Evolutionary conservation across 1,284 basidiomycete species (phyloP), one percentile per base, ranked within the genome.

Genomic region (Sanguinoderma infundibulare): DNA sequence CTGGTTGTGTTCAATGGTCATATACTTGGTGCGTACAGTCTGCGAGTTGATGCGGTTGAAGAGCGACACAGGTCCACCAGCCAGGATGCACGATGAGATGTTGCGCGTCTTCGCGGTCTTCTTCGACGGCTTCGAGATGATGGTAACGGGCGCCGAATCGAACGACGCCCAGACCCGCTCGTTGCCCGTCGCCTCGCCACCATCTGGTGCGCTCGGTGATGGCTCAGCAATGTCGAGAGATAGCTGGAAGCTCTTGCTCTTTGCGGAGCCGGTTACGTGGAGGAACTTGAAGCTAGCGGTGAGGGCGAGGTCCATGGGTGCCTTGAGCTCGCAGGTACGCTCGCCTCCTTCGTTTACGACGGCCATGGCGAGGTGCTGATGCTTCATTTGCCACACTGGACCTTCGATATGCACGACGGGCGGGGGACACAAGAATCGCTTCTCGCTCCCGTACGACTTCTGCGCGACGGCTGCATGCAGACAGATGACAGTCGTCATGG

Each of bases 41-140:
- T 98, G 96, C 14, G 93, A 94, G 77, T 98, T 96, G 82, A 98
- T 95, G 71, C 96, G 92, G 74, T 96, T 96, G 84, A 96, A 97
- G 53, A 98, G 84, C 59, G 94, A 95, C 53, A 98, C 93, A n/a
- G 94, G 90, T 22, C 94, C 93, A 42, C 92, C 91, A 28, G 89
- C 90, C 58, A 95, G 85, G 71, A 98, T 93, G 78, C 95, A 96
- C 17, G 92, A 95, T 10, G 92, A 89, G 71, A 96, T 92, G 73
- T 95, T 96, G 72, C 95, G 89, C 65, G 96, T 96, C 79, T 97
- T 97, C 61, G 94, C 94, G 1, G 95, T 97, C 83, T 97, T 97
- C 82, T 96, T 95, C 51, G 95, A 96, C 32, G 96, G 96, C 77
- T 98, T 98, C 70, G 96, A 98, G 72, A 98, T 96, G 78, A 98